A percentile compares a stretch with the other conserved stretches of the same genome.
phyloP scores from a whole-genome alignment of 2,329 filamentous ascomycete genomes.

The Colletotrichum agaves region DNA sequence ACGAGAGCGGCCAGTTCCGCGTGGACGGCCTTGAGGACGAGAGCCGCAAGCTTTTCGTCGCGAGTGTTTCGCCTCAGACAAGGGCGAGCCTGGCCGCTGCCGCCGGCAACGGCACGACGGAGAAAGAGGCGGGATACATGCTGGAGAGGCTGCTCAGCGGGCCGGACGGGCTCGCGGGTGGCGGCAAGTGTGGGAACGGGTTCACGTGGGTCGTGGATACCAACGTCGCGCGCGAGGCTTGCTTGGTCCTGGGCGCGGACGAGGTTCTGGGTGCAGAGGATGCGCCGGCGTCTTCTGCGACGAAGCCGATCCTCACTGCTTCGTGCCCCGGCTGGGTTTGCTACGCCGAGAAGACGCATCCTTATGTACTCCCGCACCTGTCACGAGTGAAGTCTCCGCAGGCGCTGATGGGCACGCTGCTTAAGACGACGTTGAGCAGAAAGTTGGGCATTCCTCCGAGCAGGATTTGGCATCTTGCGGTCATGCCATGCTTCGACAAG shows the following conservation, averaged over 20 bases:
- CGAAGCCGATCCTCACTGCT: slow-evolving; percentile 79
- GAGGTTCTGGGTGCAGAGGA: slow-evolving; percentile 65
- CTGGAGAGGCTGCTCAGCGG: slow-evolving; percentile 83
- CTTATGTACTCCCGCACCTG: slow-evolving; percentile 89
- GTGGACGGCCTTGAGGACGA: slow-evolving; percentile 66
- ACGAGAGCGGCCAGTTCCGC: slow-evolving; percentile 46
- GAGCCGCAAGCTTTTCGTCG: slow-evolving; percentile 84
- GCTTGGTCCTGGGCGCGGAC: slow-evolving; percentile 81
- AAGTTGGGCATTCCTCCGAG: slow-evolving; percentile 77
- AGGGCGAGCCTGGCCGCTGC: slow-evolving; percentile 89
- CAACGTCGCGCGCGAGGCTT: slow-evolving; percentile 82
- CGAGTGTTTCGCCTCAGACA: slow-evolving; percentile 91
- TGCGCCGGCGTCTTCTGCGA: slow-evolving; percentile 8
- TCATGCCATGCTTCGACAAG: slow-evolving; percentile 99
- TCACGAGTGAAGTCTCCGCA: slow-evolving; percentile 94
- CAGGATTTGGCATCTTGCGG: slow-evolving; percentile 90
- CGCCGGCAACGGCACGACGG: slow-evolving; percentile 76
- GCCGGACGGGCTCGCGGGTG: slow-evolving; percentile 72
- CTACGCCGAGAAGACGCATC: slow-evolving; percentile 98
- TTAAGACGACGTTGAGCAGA: slow-evolving; percentile 87
- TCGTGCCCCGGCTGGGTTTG: slow-evolving; percentile 98
- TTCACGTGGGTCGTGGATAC: slow-evolving; percentile 95
- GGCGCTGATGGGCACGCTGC: slow-evolving; percentile 86
- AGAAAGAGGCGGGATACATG: slow-evolving; percentile 81
- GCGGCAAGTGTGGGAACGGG: slow-evolving; percentile 77